A percentile compares a stretch with the other conserved stretches of the same genome.
These are phyloP conservation scores for Kodamaea ohmeri DNA, from an alignment of 1,139 yeast genomes.

Conservation along the genomic window DNA sequence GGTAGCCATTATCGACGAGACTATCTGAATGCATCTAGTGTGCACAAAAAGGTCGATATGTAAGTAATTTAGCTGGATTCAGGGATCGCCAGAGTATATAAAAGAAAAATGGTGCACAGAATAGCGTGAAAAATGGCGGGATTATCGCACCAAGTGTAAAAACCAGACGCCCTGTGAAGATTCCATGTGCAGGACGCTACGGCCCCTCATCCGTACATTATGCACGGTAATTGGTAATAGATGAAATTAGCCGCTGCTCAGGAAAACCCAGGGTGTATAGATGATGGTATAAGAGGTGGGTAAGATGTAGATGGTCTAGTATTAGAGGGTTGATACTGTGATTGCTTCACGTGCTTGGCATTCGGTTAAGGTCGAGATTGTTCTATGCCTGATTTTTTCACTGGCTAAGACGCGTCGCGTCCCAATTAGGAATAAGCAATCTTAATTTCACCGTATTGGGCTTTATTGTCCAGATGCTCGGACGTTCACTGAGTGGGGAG, in stretches of 20 bases:
- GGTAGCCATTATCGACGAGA: slow-evolving; percentile 4
- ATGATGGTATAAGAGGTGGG: neutral
- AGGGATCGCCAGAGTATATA: slow-evolving; percentile 2
- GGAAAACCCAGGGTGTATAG: neutral
- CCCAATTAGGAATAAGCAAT: slow-evolving; percentile 3
- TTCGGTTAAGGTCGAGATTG: no score
- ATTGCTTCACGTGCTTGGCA: no score
- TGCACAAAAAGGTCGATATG: slow-evolving; percentile 1
- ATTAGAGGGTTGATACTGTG: no score
- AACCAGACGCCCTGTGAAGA: no score
- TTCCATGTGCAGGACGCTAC: slow-evolving; percentile 4
- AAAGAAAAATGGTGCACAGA: neutral
- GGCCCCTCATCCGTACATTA: slow-evolving; percentile 1
- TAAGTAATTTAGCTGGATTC: neutral
- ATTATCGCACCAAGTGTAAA: slow-evolving; percentile 1
- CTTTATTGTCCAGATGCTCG: neutral
- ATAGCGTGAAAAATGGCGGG: slow-evolving; percentile 5
- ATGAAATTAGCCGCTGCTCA: neutral
- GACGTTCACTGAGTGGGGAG: no score
- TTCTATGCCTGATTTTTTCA: slow-evolving; percentile 2
- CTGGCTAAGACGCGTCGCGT: slow-evolving; percentile 6
- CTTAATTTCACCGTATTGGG: slow-evolving; percentile 3
- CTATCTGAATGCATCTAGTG: slow-evolving; percentile 3
- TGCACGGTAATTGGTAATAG: slow-evolving; percentile 1
- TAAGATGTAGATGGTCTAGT: no score